These are phyloP conservation scores for Daedaleopsis nitida DNA, from an alignment of 768 basidiomycete genomes.

Conservation along the genomic window DNA sequence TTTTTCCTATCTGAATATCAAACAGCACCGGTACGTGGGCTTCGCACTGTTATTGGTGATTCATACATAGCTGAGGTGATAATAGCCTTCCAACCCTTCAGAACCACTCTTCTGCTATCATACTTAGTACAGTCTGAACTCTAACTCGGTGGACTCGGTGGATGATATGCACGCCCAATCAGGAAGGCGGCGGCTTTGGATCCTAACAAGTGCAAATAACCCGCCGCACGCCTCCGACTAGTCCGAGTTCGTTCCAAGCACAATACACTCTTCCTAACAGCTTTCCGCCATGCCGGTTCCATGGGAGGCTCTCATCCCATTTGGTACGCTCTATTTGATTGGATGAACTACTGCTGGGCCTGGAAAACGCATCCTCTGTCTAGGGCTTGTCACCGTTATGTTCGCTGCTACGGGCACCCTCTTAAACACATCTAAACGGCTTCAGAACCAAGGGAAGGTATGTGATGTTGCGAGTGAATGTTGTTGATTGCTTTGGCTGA, in stretches of 20 bases:
- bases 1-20: too few species aligned
- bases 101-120: too few species aligned
- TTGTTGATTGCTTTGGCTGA: not conserved
- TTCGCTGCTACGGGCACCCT: slow-evolving; percentile 92
- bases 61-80: too few species aligned
- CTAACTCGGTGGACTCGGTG: not conserved
- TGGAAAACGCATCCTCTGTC: not conserved
- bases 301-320: slow-evolving; percentile 96
- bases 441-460: slow-evolving; percentile 93
- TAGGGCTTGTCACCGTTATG: slow-evolving; percentile 83
- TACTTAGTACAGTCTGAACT: too few species aligned
- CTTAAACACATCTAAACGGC: slow-evolving; percentile 72
- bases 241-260: slow-evolving; percentile 6
- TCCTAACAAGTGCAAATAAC: slow-evolving; percentile 15
- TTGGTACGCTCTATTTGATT: slow-evolving; percentile 52
- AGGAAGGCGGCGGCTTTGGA: slow-evolving; percentile 14
- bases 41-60: too few species aligned
- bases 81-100: too few species aligned
- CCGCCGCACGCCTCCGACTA: not conserved
- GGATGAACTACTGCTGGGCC: not conserved
- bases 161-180: not conserved
- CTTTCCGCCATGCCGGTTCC: slow-evolving; percentile 81
- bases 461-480: not conserved
- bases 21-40: too few species aligned
- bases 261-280: slow-evolving; percentile 1